These are phyloP conservation scores for Tilletia setariae DNA, from an alignment of 1,284 basidiomycete genomes.

Conservation along the genomic window DNA sequence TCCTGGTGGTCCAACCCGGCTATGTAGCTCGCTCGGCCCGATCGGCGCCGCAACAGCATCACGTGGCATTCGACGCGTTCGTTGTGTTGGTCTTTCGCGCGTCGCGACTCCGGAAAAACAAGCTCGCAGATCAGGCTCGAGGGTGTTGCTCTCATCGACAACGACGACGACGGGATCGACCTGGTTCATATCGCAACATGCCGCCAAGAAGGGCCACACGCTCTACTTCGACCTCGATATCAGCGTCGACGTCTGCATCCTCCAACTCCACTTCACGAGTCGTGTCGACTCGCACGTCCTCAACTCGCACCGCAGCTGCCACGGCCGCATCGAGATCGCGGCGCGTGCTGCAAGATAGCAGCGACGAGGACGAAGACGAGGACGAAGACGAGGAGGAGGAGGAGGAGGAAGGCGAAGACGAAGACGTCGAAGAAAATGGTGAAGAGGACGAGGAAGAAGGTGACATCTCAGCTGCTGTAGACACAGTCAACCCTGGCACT, in stretches of 20 bases:
- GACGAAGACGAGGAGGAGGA: constrained; percentile 23
- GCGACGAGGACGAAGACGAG: constrained; percentile 17
- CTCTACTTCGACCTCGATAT: not conserved
- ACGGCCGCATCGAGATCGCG: constrained; percentile 15
- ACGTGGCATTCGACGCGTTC: not conserved
- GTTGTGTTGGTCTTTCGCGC: too few relatives aligned
- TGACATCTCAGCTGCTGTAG: not conserved
- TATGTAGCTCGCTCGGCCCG: not conserved
- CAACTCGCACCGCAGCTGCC: constrained; percentile 15
- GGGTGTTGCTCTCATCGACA: too few relatives aligned
- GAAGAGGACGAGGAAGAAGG: constrained; percentile 19
- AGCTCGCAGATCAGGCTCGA: too few relatives aligned
- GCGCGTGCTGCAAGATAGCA: constrained; percentile 12
- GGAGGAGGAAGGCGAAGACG: constrained; percentile 13
- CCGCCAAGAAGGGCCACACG: not conserved
- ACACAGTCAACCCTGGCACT: not conserved
- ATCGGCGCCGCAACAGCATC: not conserved
- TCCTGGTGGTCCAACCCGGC: too few relatives aligned
- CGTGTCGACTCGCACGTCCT: constrained; percentile 1
- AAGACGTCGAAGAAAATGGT: constrained; percentile 16
- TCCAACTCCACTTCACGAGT: not conserved
- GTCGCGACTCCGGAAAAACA: too few relatives aligned
- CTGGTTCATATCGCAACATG: too few relatives aligned
- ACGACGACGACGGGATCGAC: too few relatives aligned
- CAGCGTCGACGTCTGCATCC: not conserved